phyloP scores from a whole-genome alignment of 2,329 filamentous ascomycete genomes.

The Fonsecaea nubica region DNA sequence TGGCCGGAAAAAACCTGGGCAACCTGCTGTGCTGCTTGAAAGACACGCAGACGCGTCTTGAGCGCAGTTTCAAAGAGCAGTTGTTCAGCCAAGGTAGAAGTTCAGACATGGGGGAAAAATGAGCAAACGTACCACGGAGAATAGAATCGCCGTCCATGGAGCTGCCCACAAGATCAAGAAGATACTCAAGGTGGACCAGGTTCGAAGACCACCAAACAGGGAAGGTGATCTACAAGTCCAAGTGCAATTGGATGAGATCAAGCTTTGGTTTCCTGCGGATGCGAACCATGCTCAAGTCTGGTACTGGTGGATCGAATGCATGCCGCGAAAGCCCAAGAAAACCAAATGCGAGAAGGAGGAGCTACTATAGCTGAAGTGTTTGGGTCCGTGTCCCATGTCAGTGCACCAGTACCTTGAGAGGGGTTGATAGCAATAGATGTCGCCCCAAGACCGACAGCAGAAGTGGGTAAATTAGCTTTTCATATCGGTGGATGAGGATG shows the following conservation, averaged over 20 bases:
- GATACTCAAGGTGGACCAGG: neutral
- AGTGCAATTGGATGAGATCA: constrained; percentile 4
- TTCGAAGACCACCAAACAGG: neutral
- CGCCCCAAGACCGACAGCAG: neutral
- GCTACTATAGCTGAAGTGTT: neutral
- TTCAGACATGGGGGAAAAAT: neutral
- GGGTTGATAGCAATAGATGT: neutral
- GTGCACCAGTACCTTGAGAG: neutral
- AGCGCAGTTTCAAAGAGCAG: neutral
- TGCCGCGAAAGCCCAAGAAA: neutral
- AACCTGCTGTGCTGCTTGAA: too few relatives aligned
- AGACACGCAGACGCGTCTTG: too few relatives aligned
- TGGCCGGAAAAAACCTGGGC: too few relatives aligned
- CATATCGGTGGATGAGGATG: neutral
- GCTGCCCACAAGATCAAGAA: neutral
- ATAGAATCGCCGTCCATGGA: neutral
- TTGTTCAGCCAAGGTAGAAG: neutral
- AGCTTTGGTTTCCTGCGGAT: constrained; percentile 3
- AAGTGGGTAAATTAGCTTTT: neutral
- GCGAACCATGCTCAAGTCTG: constrained; percentile 11
- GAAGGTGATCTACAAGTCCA: neutral
- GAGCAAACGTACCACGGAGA: neutral
- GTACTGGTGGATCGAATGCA: constrained; percentile 4
- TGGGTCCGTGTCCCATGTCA: neutral
- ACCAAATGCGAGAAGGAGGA: neutral